A percentile compares a stretch with the other conserved stretches of the same genome.
Conservation (phyloP, 768 basidiomycete genomes). For the Russula sp. region DNA sequence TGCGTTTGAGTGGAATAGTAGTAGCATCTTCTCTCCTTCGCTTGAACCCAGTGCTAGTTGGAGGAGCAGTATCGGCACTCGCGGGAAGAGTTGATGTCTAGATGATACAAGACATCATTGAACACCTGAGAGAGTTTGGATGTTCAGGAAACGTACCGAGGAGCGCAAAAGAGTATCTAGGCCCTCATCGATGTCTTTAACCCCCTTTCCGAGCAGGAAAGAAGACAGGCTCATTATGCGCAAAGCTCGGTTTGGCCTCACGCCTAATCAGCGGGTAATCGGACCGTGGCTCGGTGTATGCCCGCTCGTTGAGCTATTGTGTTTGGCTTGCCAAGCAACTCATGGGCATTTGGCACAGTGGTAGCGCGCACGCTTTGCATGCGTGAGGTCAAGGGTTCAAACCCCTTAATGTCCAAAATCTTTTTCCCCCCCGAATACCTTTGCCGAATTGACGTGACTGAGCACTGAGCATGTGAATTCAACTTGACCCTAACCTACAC, state of each 20-base stretch:
- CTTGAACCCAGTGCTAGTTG: conserved; percentile 3
- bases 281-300: neutral
- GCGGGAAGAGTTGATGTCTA: conserved; percentile 3
- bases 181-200: conserved; percentile 41
- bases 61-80: conserved; percentile 13
- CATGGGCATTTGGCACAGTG: conserved; percentile 23
- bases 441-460: neutral
- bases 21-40: neutral
- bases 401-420: conserved; percentile 22
- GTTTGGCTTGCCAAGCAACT: neutral
- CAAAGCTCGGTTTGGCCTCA: neutral
- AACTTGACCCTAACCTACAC: too few relatives aligned
- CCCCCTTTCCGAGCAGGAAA: conserved; percentile 11
- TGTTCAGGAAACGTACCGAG: conserved; percentile 34
- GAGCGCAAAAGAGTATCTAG: conserved; percentile 56
- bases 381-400: conserved; percentile 25
- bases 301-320: neutral
- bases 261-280: neutral
- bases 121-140: neutral
- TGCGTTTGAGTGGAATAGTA: conserved; percentile 13
- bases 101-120: neutral
- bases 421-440: neutral
- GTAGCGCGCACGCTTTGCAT: conserved; percentile 25
- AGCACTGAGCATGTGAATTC: neutral
- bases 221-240: conserved; percentile 21